phyloP scores from a whole-genome alignment of 305 asterid genomes.

The Ajuga reptans region DNA sequence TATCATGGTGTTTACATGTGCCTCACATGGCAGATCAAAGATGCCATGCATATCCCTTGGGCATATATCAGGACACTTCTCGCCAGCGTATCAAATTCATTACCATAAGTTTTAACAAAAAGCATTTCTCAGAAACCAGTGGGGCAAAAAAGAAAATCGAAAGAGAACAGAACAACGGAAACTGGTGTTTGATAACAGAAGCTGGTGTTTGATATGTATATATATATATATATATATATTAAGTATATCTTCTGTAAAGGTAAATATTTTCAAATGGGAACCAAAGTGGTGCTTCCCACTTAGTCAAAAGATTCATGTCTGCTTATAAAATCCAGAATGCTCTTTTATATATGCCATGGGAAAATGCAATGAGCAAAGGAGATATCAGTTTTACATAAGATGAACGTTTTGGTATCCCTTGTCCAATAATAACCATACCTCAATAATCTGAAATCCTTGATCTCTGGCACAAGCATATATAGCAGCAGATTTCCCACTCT shows the following conservation, averaged over 20 bases:
- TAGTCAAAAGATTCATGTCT: background rate
- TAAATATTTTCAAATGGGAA: background rate
- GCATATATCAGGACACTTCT: background rate
- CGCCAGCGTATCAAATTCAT: background rate
- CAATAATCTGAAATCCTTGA: constrained; percentile 91
- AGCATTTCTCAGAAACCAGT: background rate
- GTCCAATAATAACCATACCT: constrained; percentile 51
- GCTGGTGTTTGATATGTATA: background rate
- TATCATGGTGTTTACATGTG: background rate
- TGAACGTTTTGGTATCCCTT: background rate
- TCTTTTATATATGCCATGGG: background rate
- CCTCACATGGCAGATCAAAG: background rate
- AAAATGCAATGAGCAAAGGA: constrained; percentile 1
- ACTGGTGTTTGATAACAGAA: background rate
- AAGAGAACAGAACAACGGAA: background rate
- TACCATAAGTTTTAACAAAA: background rate
- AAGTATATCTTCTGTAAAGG: background rate
- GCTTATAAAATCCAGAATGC: background rate
- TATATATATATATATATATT: no score
- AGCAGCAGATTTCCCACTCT: constrained; percentile 99
- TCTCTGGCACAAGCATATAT: constrained; percentile 95
- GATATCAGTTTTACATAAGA: background rate
- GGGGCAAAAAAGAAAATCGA: background rate
- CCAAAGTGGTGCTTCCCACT: background rate
- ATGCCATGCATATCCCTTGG: background rate